These are phyloP conservation scores for Xylariales sp. DNA, from an alignment of 2,329 filamentous ascomycete genomes.

Conservation along the genomic window DNA sequence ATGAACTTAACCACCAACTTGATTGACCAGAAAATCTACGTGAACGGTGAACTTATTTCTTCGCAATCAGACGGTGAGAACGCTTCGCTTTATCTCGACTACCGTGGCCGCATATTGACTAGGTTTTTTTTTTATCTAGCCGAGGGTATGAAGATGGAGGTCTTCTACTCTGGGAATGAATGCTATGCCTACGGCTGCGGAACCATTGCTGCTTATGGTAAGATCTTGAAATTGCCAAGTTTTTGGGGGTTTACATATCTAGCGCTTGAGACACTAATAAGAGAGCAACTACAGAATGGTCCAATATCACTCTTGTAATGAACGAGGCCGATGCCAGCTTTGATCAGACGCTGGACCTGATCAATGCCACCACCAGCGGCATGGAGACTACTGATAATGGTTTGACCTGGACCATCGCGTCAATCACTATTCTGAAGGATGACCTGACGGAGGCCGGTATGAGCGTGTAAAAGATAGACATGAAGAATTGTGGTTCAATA, in stretches of 20 bases:
- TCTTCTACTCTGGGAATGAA: conserved; percentile 9
- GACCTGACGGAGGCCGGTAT: too few species aligned
- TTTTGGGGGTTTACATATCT: too few species aligned
- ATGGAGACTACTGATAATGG: conserved; percentile 8
- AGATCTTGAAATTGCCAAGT: neutral
- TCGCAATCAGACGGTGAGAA: conserved; percentile 7
- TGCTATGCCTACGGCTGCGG: conserved; percentile 7
- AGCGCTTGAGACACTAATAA: neutral
- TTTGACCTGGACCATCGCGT: conserved; percentile 7
- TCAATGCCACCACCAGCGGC: conserved; percentile 5
- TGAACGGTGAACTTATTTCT: conserved; percentile 10
- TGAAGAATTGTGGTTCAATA: too few species aligned
- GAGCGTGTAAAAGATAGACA: too few species aligned
- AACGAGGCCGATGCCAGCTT: conserved; percentile 7
- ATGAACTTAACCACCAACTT: neutral
- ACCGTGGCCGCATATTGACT: neutral
- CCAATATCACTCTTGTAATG: conserved; percentile 6
- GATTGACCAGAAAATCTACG: conserved; percentile 8
- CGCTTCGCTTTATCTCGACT: neutral
- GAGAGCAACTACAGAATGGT: conserved; percentile 6
- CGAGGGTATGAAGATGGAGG: conserved; percentile 9
- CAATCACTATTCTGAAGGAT: too few species aligned
- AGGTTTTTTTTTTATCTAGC: neutral
- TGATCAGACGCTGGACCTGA: conserved; percentile 3
- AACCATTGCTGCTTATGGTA: conserved; percentile 8